Evolutionary conservation across 2,329 filamentous ascomycete species (phyloP), one percentile per base, ranked within the genome.

Genomic region (Emydomyces testavorans): DNA sequence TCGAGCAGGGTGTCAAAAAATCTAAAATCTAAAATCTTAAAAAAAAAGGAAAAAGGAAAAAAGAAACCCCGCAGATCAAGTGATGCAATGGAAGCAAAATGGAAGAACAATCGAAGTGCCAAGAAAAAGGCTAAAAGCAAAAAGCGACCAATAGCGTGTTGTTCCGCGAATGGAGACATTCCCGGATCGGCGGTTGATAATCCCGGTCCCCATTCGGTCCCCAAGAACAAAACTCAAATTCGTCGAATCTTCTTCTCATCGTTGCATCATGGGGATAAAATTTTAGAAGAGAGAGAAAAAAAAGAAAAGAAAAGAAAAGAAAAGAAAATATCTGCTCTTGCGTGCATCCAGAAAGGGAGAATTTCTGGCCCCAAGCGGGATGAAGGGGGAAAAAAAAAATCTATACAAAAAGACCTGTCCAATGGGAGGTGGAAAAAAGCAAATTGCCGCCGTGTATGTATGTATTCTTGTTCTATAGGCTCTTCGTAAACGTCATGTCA

Each of bases 41-140:
- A 28, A n/a, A 32, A 21, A 34, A 43, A 43, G 28, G n/a, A 31
- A 31, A 20, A 34, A 24, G 4, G 4, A 34, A 21, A 39, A 13
- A 16, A 40, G 13, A 40, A 40, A 20, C 38, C 13, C 21, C n/a
- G n/a, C n/a, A n/a, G n/a, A n/a, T n/a, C n/a, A n/a, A n/a, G n/a
- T 18, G 15, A 28, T 45, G 29, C 42, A 35, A 15, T 31, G n/a
- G 43, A 46, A 46, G 32, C 23, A 13, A 46, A 46, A 46, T 38
- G 23, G 43, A 46, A 46, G 16, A 8, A 23, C 8, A 38, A 46
- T 46, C 34, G 34, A 46, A 46, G 23, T 7, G 4, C 24, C 3
- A 28, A 31, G 8, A 6, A 40, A 40, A 37, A 16, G 8, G 11
- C 26, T 16, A 35, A 3, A 6, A 11, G 32, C n/a, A 40, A 28